phyloP scores from a whole-genome alignment of 2,329 filamentous ascomycete genomes.

The Sporothrix protearum region DNA sequence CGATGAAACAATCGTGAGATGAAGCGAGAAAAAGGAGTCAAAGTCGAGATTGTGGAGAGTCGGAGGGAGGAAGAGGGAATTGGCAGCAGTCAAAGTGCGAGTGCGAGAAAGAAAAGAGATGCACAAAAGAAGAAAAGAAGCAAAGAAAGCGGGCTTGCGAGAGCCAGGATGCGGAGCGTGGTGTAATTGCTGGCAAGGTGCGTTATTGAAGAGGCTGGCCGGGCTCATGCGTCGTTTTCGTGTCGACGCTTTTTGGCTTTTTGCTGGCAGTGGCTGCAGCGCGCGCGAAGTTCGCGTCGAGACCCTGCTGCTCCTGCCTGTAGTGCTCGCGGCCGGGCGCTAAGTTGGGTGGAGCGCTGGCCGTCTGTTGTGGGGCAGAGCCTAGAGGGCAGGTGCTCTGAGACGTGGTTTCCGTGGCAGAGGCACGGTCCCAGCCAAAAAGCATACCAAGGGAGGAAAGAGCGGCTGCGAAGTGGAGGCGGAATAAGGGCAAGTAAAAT shows the following conservation, averaged over 20 bases:
- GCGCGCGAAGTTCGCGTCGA: constrained; percentile 29
- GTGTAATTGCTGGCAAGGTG: constrained; percentile 8
- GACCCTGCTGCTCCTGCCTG: not conserved
- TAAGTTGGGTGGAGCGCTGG: constrained; percentile 24
- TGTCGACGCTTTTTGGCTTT: constrained; percentile 21
- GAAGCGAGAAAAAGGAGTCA: not conserved
- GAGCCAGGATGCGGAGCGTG: constrained; percentile 5
- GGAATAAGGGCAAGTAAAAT: constrained; percentile 20
- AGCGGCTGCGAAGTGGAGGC: constrained; percentile 12
- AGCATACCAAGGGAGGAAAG: constrained; percentile 15
- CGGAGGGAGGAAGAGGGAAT: not conserved
- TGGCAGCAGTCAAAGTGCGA: not conserved
- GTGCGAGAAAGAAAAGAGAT: not conserved
- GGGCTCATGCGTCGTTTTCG: constrained; percentile 26
- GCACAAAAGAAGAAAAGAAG: not conserved
- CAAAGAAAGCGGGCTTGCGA: not conserved
- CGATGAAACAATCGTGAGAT: not conserved
- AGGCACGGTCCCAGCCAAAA: constrained; percentile 12
- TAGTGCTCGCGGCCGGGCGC: constrained; percentile 23
- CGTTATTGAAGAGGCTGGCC: constrained; percentile 28
- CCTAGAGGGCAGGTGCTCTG: constrained; percentile 1
- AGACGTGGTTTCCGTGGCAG: constrained; percentile 21
- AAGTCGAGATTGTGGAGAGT: not conserved
- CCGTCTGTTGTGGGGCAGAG: constrained; percentile 22
- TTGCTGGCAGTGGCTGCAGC: constrained; percentile 18